These are phyloP conservation scores for Xylaria castorea DNA, from an alignment of 495 filamentous ascomycete genomes.

Conservation along the genomic window DNA sequence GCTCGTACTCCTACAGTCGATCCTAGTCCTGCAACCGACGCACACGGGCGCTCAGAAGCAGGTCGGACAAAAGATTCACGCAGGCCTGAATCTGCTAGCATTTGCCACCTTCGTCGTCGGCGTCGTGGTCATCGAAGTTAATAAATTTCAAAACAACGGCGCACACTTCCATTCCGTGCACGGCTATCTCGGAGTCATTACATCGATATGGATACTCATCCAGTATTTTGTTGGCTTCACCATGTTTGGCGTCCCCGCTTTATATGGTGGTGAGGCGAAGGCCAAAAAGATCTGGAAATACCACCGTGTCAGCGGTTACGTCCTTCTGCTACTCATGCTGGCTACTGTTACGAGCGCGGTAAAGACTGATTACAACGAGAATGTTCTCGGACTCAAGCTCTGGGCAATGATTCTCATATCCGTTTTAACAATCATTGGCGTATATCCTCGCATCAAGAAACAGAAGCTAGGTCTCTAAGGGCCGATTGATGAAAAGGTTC, in stretches of 20 bases:
- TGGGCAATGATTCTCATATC: constrained; percentile 71
- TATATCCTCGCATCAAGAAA: constrained; percentile 80
- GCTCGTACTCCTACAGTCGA: constrained; percentile 75
- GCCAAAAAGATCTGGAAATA: constrained; percentile 89
- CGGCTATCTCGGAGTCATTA: constrained; percentile 77
- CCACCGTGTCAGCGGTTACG: constrained; percentile 81
- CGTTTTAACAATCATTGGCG: constrained; percentile 68
- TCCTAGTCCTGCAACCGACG: constrained; percentile 89
- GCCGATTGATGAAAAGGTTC: neutral
- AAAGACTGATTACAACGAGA: constrained; percentile 71
- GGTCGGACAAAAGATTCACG: constrained; percentile 73
- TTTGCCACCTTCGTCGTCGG: constrained; percentile 67
- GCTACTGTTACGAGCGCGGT: constrained; percentile 78
- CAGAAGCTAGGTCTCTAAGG: constrained; percentile 74
- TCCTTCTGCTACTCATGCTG: constrained; percentile 70
- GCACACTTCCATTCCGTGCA: constrained; percentile 79
- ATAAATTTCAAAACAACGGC: constrained; percentile 69
- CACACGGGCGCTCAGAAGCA: constrained; percentile 75
- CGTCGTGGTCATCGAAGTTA: constrained; percentile 79
- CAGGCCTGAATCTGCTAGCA: constrained; percentile 67
- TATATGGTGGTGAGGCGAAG: constrained; percentile 79
- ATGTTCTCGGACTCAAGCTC: constrained; percentile 68
- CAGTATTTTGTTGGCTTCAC: constrained; percentile 82
- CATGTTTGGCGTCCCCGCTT: constrained; percentile 71
- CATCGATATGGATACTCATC: constrained; percentile 71